These are phyloP conservation scores for Geotrichum candidum DNA, from an alignment of 1,139 yeast species.

Conservation along the genomic window DNA sequence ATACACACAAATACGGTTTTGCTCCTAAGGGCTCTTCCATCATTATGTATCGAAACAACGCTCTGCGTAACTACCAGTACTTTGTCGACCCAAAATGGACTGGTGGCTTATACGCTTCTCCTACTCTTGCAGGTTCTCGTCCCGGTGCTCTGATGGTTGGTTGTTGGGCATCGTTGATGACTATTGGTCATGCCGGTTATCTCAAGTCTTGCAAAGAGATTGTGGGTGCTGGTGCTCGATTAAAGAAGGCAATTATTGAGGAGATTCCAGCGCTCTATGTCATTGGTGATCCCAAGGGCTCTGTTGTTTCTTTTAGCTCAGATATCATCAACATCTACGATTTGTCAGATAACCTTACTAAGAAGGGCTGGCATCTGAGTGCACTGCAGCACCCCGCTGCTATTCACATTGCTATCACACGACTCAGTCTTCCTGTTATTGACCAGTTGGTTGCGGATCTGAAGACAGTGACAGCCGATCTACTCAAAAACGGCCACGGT, in stretches of 20 bases:
- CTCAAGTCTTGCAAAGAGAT: conserved; percentile 59
- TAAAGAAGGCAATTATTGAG: conserved; percentile 45
- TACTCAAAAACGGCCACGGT: conserved; percentile 30
- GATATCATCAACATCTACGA: conserved; percentile 59
- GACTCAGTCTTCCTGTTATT: conserved; percentile 56
- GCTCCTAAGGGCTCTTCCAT: conserved; percentile 96
- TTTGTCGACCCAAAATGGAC: conserved; percentile 81
- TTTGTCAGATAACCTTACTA: conserved; percentile 60
- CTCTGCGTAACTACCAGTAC: conserved; percentile 74
- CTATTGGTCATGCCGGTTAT: conserved; percentile 78
- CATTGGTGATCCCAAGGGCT: conserved; percentile 77
- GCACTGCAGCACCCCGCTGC: conserved; percentile 88
- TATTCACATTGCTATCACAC: conserved; percentile 81
- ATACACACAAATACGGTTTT: conserved; percentile 95
- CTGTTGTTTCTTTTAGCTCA: conserved; percentile 75
- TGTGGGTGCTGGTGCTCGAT: conserved; percentile 54
- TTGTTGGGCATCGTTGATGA: conserved; percentile 89
- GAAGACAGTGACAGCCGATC: conserved; percentile 42
- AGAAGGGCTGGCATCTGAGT: conserved; percentile 84
- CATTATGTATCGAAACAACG: conserved; percentile 72
- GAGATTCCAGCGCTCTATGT: conserved; percentile 53
- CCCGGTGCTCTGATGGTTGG: conserved; percentile 97
- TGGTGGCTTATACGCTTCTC: conserved; percentile 95
- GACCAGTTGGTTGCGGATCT: conserved; percentile 58
- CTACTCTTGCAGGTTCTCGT: conserved; percentile 92